Evolutionary conservation across 202 grass and related monocot species (phyloP).

Genomic region (Panicum hallii): DNA sequence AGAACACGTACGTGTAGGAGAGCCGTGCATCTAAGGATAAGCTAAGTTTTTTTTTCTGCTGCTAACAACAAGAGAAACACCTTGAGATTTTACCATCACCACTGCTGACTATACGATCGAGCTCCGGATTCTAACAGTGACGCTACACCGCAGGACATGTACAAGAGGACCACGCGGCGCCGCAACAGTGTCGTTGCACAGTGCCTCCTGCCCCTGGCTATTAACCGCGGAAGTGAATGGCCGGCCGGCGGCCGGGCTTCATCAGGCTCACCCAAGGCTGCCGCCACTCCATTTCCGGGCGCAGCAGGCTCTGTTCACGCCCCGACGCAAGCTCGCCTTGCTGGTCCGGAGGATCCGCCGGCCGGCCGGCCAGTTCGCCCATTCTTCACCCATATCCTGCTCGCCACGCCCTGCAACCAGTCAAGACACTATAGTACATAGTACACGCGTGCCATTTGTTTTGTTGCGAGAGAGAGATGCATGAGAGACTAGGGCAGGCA

Average conservation of each 20-base stretch:
- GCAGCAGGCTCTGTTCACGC: background rate
- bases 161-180: background rate
- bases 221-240: background rate
- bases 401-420: background rate
- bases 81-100: background rate
- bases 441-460: background rate
- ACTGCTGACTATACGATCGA: background rate
- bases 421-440: conserved; percentile 8
- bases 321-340: too few relatives aligned
- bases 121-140: background rate
- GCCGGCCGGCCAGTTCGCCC: background rate
- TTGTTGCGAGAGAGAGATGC: background rate
- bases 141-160: background rate
- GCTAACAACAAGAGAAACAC: too few relatives aligned
- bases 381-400: background rate
- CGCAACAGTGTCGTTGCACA: background rate
- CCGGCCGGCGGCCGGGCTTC: background rate
- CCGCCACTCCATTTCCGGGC: background rate
- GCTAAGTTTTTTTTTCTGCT: too few relatives aligned
- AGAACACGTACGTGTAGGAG: too few relatives aligned
- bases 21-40: too few relatives aligned
- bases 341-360: too few relatives aligned
- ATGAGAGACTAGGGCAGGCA: too few relatives aligned
- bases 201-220: background rate
- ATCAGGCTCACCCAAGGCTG: background rate